Evolutionary conservation across 2,329 filamentous ascomycete genomes (phyloP).

Genomic region (Nakataea oryzae): DNA sequence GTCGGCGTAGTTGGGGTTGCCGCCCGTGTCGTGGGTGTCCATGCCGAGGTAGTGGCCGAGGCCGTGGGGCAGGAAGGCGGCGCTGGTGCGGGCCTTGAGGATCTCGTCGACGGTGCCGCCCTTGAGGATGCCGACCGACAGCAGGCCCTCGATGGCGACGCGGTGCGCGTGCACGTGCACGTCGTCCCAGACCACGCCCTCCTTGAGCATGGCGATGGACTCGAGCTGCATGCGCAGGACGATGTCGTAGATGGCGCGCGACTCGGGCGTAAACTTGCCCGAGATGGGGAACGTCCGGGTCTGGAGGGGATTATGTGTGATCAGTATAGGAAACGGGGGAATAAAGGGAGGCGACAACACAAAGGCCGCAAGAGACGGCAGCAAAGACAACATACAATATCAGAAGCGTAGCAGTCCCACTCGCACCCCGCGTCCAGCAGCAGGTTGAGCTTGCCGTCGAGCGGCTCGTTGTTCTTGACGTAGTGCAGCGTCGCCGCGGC

Average conservation of each 20-base stretch:
- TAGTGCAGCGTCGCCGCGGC: conserved; percentile 85
- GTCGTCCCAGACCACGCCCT: conserved; percentile 69
- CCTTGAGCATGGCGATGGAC: conserved; percentile 62
- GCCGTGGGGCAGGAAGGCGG: conserved; percentile 87
- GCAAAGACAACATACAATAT: conserved; percentile 31
- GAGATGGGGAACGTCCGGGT: conserved; percentile 81
- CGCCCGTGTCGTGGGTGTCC: conserved; percentile 83
- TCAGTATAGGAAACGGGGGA: background rate
- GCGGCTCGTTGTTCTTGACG: conserved; percentile 62
- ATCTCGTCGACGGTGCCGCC: conserved; percentile 55
- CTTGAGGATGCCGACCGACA: conserved; percentile 64
- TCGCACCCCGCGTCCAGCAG: conserved; percentile 78
- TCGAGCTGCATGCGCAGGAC: conserved; percentile 81
- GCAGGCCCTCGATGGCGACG: conserved; percentile 70
- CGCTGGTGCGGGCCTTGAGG: conserved; percentile 66
- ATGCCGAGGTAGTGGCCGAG: conserved; percentile 86
- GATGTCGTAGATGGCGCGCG: conserved; percentile 66
- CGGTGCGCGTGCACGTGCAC: conserved; percentile 72
- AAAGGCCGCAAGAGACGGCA: background rate
- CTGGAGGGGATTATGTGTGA: conserved; percentile 24
- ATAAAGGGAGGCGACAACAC: background rate
- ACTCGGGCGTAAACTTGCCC: conserved; percentile 60
- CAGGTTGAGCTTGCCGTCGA: conserved; percentile 64
- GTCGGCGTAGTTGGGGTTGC: conserved; percentile 69
- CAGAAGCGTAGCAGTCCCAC: conserved; percentile 61